Base-by-base conservation (phyloP, 257 asterid species). In the Scutellaria barbata region DNA sequence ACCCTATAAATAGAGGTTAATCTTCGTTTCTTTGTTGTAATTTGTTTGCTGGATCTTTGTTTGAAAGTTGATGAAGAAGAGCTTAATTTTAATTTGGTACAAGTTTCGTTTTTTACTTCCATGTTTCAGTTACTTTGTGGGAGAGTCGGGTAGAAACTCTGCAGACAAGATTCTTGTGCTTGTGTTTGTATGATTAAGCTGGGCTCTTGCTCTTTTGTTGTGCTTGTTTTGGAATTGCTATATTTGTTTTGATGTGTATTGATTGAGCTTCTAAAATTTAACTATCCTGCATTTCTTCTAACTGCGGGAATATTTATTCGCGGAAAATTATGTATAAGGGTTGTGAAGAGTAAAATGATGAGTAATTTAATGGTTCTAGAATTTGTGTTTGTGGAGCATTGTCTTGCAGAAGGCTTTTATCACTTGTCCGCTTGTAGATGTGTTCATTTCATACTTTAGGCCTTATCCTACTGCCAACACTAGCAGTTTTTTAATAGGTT, bases 31-130 rank as follows among this genome's bases (percentile, higher is more conserved):
- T 18, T 56, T 65, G 1, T 41, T 14, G 0, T 9, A 9, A 8
- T 17, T 66, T 54, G 63, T 9, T 51, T 14, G 42, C 65, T 74
- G 14, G 37, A 74, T 12, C 60, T 58, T 66, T 22, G 10, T 6
- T 46, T 11, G 58, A 43, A 48, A 56, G 58, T 59, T 67, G 74
- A 71, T 12, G 37, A 61, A n/a, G 55, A 52, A 40, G 75, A 50
- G 70, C 61, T 12, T 6, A 25, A 37, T 50, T 30, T 30, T 30
- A 30, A 30, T 30, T 30, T 30, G 5, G 35, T 30, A 30, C 35
- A 30, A 30, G 35, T 30, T 30, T 30, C 35, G 2, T 0, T 1
- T 2, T 30, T 30, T 30, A 30, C 5, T 2, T 30, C 35, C 35
- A 30, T 30, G 4, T 30, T 30, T 30, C 35, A 30, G 35, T 30